These are phyloP conservation scores for Homolaphlyctis polyrhiza DNA, from an alignment of 371 early-diverging fungal species.

Conservation along the genomic window DNA sequence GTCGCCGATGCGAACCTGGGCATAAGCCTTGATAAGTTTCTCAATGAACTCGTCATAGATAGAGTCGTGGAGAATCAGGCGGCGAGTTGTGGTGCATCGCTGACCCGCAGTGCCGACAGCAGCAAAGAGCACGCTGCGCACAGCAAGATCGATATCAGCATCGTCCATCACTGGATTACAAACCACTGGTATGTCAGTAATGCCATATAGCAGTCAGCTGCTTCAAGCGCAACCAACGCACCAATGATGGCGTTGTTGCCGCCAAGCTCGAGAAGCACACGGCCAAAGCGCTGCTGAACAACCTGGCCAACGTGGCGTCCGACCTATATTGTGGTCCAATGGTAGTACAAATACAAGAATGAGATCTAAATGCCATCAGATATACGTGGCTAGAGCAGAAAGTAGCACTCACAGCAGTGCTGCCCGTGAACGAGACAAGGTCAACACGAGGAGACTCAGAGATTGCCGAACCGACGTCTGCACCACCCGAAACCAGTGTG, in stretches of 20 bases:
- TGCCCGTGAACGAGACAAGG: constrained; percentile 9
- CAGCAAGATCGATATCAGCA: constrained; percentile 89
- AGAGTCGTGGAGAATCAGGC: constrained; percentile 85
- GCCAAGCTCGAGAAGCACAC: constrained; percentile 84
- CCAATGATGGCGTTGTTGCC: constrained; percentile 92
- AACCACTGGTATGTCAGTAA: too few relatives aligned
- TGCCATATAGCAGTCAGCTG: background rate
- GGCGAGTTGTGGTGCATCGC: constrained; percentile 92
- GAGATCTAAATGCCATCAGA: constrained; percentile 1
- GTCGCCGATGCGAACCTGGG: constrained; percentile 86
- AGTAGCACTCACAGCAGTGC: constrained; percentile 9
- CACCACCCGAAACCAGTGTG: constrained; percentile 85
- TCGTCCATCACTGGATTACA: constrained; percentile 82
- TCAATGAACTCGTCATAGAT: constrained; percentile 84
- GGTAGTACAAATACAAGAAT: background rate
- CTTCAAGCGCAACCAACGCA: background rate
- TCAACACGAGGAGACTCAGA: constrained; percentile 64
- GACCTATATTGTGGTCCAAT: constrained; percentile 9
- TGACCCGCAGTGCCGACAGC: constrained; percentile 97
- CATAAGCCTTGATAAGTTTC: constrained; percentile 76
- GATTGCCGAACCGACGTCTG: constrained; percentile 80
- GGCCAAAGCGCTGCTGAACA: constrained; percentile 86
- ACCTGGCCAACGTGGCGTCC: constrained; percentile 33
- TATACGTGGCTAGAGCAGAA: too few relatives aligned
- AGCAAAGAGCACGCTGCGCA: constrained; percentile 87